A percentile compares a stretch with the other conserved stretches of the same genome.
Conservation (phyloP, 305 asterid species). For the Fraxinus angustifolia region DNA sequence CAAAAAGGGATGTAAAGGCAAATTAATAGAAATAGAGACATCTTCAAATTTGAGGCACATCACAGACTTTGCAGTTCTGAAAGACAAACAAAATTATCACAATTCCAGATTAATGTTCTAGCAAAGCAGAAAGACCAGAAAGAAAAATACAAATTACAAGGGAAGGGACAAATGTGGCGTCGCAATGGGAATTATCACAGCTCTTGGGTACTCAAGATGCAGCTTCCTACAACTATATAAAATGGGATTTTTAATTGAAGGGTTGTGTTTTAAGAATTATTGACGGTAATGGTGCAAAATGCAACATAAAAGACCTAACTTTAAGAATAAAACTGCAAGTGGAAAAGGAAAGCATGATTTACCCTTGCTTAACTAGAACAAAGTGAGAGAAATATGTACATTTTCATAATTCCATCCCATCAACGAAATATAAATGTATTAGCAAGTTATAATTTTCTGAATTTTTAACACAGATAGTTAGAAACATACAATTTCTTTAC, state of each 20-base stretch:
- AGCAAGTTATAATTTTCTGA: background rate
- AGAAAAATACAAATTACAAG: background rate
- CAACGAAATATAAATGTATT: background rate
- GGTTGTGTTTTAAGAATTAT: background rate
- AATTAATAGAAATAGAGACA: background rate
- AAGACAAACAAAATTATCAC: background rate
- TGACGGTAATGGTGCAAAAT: background rate
- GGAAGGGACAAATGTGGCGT: background rate
- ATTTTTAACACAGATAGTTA: background rate
- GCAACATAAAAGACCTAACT: background rate
- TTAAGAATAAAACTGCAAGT: background rate
- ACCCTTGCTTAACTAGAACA: background rate
- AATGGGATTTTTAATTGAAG: background rate
- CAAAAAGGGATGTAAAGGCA: background rate
- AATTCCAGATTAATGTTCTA: background rate
- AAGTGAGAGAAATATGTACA: background rate
- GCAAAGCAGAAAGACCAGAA: background rate
- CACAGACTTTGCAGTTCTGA: background rate
- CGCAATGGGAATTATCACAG: background rate
- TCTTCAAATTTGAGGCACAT: background rate
- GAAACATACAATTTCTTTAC: background rate
- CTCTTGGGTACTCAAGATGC: conserved; percentile 13
- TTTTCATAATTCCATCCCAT: background rate
- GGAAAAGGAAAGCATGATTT: conserved; percentile 10
- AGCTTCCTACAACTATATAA: background rate